Evolutionary conservation across 1,284 basidiomycete genomes (phyloP), one percentile per base, ranked within the genome.

Genomic region (Coriolopsis trogii): DNA sequence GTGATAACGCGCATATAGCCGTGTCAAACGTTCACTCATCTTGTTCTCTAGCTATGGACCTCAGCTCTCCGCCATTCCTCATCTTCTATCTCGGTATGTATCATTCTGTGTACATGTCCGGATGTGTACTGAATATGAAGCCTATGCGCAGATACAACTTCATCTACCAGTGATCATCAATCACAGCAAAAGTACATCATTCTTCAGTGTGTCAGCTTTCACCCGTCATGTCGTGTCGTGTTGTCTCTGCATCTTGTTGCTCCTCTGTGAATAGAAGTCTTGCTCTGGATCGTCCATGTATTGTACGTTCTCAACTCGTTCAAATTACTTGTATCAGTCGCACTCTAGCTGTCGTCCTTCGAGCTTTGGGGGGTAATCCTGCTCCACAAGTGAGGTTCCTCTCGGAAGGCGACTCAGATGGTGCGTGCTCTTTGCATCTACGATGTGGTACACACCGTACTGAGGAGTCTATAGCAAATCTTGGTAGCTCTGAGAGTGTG

Each of bases 31-130:
- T 26, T 20, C 3, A 18, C n/a, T 52, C 48, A 36, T 42, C 15
- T 33, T 33, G 16, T 6, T 33, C 26, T 15, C 3, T 23, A 84
- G 84, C 41, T 87, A 95, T 68, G 93, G 94, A 0, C 95, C 95
- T 0, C 95, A 97, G 64, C 80, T 98, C 12, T 92, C 93, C 25
- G 94, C 95, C 2, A 91, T 98, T 57, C 96, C 96, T 8, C 94
- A 98, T 69, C 72, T 97, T 60, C 78, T 99, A 33, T 96, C 94
- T 62, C 85, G 92, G 84, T 95, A 64, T 53, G 82, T 72, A 15
- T 29, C 8, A 4, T 4, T 16, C 6, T 13, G 12, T 8, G 3
- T 15, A 12, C 21, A 13, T 51, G 2, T 30, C 1, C n/a, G 23
- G 20, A 31, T 31, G 6, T 5, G 8, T 23, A 12, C 18, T 18